phyloP scores from a whole-genome alignment of 73 alveolate species.

The Tetrahymena malaccensis region DNA sequence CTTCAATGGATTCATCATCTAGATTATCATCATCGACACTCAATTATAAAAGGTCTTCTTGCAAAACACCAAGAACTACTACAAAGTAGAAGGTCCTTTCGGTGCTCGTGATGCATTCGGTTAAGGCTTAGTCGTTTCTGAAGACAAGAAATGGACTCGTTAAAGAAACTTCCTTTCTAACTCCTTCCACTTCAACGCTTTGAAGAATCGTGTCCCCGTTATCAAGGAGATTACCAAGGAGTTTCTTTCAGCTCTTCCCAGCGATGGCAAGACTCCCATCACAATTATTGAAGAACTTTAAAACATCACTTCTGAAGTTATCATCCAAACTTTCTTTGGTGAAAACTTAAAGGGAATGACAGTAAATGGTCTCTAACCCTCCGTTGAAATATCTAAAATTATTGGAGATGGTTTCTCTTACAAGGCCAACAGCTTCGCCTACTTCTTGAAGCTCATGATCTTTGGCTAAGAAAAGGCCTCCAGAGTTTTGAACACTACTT shows the following conservation, averaged over 20 bases:
- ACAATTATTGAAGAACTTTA: neutral
- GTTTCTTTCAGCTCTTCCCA: neutral
- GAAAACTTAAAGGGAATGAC: neutral
- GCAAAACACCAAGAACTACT: neutral
- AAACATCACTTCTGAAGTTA: neutral
- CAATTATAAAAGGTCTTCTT: neutral
- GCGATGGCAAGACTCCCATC: neutral
- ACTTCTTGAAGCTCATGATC: neutral
- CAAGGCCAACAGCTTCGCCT: neutral
- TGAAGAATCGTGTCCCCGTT: constrained; percentile 18
- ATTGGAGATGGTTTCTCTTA: neutral
- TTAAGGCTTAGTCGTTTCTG: neutral
- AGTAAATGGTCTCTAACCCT: neutral
- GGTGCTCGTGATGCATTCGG: neutral
- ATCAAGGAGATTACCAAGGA: constrained; percentile 13
- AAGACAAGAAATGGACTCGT: constrained; percentile 22
- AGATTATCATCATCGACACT: neutral
- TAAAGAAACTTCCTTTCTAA: constrained; percentile 8
- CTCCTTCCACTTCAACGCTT: constrained; percentile 4
- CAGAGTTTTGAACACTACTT: neutral
- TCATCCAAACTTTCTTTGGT: neutral
- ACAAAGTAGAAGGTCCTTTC: neutral
- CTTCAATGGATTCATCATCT: neutral
- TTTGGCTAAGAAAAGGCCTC: neutral
- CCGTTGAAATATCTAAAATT: neutral